Base-by-base conservation (phyloP, 2,329 filamentous ascomycete species). In the Aspergillus intermedius region DNA sequence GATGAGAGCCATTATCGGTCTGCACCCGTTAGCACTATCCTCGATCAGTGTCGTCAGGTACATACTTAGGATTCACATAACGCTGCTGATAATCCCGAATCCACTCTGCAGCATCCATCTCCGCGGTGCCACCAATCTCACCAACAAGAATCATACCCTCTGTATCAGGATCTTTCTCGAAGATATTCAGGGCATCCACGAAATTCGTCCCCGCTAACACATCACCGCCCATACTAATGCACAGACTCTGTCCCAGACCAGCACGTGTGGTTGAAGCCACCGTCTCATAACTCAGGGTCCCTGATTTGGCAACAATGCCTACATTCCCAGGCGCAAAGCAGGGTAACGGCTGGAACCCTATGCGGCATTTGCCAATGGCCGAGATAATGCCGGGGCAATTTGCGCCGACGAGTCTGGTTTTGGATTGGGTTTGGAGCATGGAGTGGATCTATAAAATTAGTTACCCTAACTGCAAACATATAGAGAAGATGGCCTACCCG, bases 381-480 rank as follows among this genome's bases (percentile, higher is more conserved):
- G 85, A 86, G 49, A 91, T 88, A 52, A 91, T 89, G 0, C 87
- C 87, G 0, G 87, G 86, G 17, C 84, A 86, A 62, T 91, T 91
- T n/a, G 87, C 84, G 1, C 87, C 87, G 0, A 91, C 84, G 0
- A 91, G 75, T 5, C 87, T 75, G 0, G 84, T 87, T 56, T 80
- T 84, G 1, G 77, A 83, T 61, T 91, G 87, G 0, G 84, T 86
- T 52, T 80, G 75, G 4, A 91, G 75, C 44, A 88, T 82, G 21
- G 83, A 82, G 45, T 88, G 83, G 45, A 87, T 80, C 69, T 86
- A 48, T 3, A 30, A 21, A 15, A 17, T 39, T 45, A 42, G 30
- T 9, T 9, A 23, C 7, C 7, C n/a, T 10, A 40, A 22, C 4
- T 15, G 17, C 8, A 40, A 2, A 40, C 4, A 12, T 7, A 10